Evolutionary conservation across 805 yeast genomes (phyloP).

Genomic region (Wickerhamomyces bisporus): DNA sequence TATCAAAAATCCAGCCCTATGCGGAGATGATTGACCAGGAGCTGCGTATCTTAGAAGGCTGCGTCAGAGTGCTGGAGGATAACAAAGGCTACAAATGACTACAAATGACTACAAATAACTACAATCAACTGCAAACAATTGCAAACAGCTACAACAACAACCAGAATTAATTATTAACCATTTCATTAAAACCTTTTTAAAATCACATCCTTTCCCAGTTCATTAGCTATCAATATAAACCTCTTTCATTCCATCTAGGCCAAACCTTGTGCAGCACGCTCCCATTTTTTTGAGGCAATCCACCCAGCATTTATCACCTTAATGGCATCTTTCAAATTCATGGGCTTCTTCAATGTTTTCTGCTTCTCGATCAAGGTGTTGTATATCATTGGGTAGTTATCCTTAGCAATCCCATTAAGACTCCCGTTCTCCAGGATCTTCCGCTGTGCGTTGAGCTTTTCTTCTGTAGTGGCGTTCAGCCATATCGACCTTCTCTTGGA

Average conservation of each 20-base stretch:
- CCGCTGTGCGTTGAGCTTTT: constrained; percentile 12
- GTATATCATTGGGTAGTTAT: constrained; percentile 59
- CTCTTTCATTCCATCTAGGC: too few relatives aligned
- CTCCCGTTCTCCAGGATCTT: constrained; percentile 16
- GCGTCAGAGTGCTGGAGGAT: constrained; percentile 35
- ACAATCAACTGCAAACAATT: too few relatives aligned
- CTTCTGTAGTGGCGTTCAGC: constrained; percentile 39
- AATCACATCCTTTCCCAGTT: too few relatives aligned
- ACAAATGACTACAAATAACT: too few relatives aligned
- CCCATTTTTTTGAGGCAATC: constrained; percentile 76
- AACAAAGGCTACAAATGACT: too few relatives aligned
- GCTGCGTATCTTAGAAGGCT: constrained; percentile 61
- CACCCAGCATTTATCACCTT: constrained; percentile 79
- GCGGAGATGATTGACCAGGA: constrained; percentile 72
- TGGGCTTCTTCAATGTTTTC: constrained; percentile 58
- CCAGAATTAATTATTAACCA: too few relatives aligned
- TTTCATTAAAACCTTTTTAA: too few relatives aligned
- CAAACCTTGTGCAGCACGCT: constrained; percentile 38
- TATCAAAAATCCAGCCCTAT: constrained; percentile 41
- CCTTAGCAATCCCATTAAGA: constrained; percentile 34
- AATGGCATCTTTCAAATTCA: constrained; percentile 70
- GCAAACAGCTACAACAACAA: too few relatives aligned
- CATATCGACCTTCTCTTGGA: constrained; percentile 61
- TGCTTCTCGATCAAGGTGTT: constrained; percentile 65
- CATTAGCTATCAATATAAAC: too few relatives aligned